Conservation (phyloP, 176 grass and related monocot species). For the Avena atlantica region DNA sequence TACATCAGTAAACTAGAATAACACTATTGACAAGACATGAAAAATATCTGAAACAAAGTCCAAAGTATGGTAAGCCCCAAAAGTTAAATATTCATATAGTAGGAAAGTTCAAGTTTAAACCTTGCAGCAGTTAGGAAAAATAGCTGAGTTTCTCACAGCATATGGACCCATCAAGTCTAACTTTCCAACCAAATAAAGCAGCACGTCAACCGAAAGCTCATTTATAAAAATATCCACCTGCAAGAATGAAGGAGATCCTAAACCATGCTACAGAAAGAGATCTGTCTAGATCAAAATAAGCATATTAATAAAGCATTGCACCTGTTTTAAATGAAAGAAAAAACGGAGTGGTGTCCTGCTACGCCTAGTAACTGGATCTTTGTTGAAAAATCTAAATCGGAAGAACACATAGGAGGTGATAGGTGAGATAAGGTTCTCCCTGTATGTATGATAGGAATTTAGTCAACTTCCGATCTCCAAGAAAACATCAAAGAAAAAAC, state of each 20-base stretch:
- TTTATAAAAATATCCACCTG: conserved; percentile 84
- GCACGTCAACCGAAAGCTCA: conserved; percentile 73
- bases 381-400: conserved; percentile 53
- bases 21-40: neutral
- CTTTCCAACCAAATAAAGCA: conserved; percentile 84
- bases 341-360: conserved; percentile 47
- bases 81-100: conserved; percentile 19
- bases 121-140: conserved; percentile 93
- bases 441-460: conserved; percentile 53
- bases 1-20: conserved; percentile 37
- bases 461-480: conserved; percentile 38
- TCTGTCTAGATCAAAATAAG: conserved; percentile 18
- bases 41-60: conserved; percentile 25
- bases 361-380: conserved; percentile 44
- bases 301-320: conserved; percentile 38
- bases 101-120: conserved; percentile 46
- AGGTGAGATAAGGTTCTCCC: conserved; percentile 77
- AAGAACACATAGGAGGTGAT: conserved; percentile 68
- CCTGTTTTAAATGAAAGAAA: conserved; percentile 73
- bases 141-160: conserved; percentile 72
- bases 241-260: conserved; percentile 41
- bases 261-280: conserved; percentile 20
- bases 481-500: conserved; percentile 14
- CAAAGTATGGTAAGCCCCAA: conserved; percentile 12
- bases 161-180: conserved; percentile 78